Base-by-base conservation (phyloP, 2,329 filamentous ascomycete genomes). In the Arthrobotrys entomopaga region DNA sequence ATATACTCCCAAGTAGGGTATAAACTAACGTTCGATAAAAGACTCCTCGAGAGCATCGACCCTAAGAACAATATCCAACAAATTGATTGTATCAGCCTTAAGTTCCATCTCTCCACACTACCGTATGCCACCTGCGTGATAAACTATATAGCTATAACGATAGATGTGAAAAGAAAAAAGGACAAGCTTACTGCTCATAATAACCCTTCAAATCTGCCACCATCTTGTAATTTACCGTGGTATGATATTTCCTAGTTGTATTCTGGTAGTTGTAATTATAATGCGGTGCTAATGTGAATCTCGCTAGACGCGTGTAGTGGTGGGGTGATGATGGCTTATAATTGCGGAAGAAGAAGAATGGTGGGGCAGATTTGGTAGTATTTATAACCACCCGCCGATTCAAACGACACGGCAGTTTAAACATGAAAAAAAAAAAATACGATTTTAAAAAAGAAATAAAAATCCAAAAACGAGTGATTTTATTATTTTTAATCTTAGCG, bases 31-130 rank as follows among this genome's bases (percentile, higher is more conserved):
- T 40, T 80, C 76, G 46, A 81, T 79, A 76, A 81, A 81, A 13
- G 76, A 72, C 56, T 78, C 79, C 49, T 78, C 75, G 60, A 81
- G 76, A 63, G 66, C 76, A 69, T 81, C 79, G 34, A 81, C 80
- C 75, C 79, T 80, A 26, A 22, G n/a, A n/a, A n/a, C 3, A 26
- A 52, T 8, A 20, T 34, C 20, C 10, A 24, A 40, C 53, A 46
- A 52, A 40, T 19, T 10, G 29, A 8, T 34, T 34, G n/a, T 48
- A 66, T 65, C 13, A 67, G 40, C 48, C 65, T 71, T 34, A 43
- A 20, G 5, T 54, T 10, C 15, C 38, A n/a, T 26, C 15, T 29
- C 1, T 34, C 29, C 29, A 34, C 29, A 34, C 29, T 10, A 34
- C 7, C 7, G 10, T 34, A 29, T 34, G n/a, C 29, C 7, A 34